Percentiles rank a stretch among this genome's conserved stretches.
These are phyloP conservation scores for Ichthyophthirius multifiliis DNA, from an alignment of 169 alveolate species.

Conservation along the genomic window DNA sequence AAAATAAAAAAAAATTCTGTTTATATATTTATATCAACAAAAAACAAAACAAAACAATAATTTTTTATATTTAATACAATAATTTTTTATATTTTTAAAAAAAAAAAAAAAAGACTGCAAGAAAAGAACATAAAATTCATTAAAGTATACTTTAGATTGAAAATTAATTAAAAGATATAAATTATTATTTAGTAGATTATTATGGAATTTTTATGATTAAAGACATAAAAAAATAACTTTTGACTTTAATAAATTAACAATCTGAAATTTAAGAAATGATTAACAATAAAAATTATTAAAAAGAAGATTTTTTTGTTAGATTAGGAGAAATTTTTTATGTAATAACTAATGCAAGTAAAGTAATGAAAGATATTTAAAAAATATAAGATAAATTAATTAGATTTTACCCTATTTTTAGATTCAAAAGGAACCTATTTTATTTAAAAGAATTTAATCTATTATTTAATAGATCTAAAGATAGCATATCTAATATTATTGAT, in stretches of 20 bases:
- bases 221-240: background rate
- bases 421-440: background rate
- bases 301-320: background rate
- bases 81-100: background rate
- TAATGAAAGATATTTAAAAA: background rate
- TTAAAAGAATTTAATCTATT: background rate
- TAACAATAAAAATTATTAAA: background rate
- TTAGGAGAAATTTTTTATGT: background rate
- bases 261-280: background rate
- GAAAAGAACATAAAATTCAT: background rate
- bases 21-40: too few species aligned
- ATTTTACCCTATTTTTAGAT: background rate
- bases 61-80: background rate
- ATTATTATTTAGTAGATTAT: background rate
- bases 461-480: slow-evolving; percentile 5
- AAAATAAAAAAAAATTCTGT: too few species aligned
- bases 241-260: background rate
- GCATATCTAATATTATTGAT: background rate
- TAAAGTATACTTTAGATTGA: background rate
- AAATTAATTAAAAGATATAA: background rate
- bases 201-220: background rate
- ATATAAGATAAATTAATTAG: background rate
- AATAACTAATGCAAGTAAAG: background rate
- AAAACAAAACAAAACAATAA: too few species aligned
- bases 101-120: background rate